Base-by-base conservation (phyloP, 176 grass and related monocot genomes). In the Otatea glauca region DNA sequence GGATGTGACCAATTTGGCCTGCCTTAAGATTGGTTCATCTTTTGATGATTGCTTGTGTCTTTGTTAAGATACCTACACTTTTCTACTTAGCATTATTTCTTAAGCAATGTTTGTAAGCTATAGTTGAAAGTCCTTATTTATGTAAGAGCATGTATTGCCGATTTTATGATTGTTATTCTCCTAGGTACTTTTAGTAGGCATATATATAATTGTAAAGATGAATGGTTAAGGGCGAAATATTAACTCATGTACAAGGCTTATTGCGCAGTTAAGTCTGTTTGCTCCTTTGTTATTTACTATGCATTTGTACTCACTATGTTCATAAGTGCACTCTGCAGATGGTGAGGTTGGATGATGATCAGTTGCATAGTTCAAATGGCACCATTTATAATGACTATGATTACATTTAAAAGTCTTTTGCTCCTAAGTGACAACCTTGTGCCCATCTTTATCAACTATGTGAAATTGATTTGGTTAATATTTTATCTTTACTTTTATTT, bases 351-450 rank as follows among this genome's bases (percentile, higher is more conserved):
- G 20, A 58, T 58, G 54, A n/a, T 58, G 54, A 58, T 58, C 20
- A n/a, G 20, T 71, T 81, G 77, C 72, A 72, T 86, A 72, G 64
- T 77, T 77, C 65, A 86, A 86, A 82, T 82, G 71, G 77, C 64
- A 77, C 64, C 34, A 54, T 79, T 35, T 73, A 42, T 81, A 54
- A 56, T 70, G 14, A 45, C 64, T 10, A 32, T 75, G 70, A 70
- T 85, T 85, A 35, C 56, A 38, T 61, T 27, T 20, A 54, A 71
- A 71, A n/a, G 44, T 89, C 70, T 89, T 89, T 69, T 5, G 18
- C 66, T 90, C 78, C 76, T 65, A 90, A 82, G 55, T 82, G 64
- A 77, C 13, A 51, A 81, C 65, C 72, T 44, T 62, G 9, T 74
- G n/a, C 35, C 44, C 7, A 49, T 10, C 75, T 24, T 63, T n/a